These are phyloP conservation scores for Solanum ossicruentum DNA, from an alignment of 257 asterid species.

Conservation along the genomic window DNA sequence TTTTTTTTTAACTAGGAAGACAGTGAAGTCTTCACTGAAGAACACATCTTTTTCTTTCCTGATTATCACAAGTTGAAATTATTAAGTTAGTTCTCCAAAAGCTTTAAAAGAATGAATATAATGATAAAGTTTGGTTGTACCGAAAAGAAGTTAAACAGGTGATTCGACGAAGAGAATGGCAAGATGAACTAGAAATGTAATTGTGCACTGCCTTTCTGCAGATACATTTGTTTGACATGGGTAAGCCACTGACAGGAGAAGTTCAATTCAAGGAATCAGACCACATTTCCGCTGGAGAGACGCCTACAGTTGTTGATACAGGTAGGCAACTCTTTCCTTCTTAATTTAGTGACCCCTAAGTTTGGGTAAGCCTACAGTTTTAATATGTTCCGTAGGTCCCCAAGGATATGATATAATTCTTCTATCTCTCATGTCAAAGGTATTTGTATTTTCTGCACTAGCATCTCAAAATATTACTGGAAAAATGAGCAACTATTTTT, in stretches of 20 bases:
- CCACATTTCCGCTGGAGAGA: constrained; percentile 13
- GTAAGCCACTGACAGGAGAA: constrained; percentile 11
- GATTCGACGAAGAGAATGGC: not conserved
- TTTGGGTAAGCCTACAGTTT: not conserved
- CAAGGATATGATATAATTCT: not conserved
- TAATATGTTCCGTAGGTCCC: not conserved
- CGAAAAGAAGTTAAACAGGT: not conserved
- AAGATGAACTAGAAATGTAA: not conserved
- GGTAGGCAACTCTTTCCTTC: constrained; percentile 5
- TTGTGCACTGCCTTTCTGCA: not conserved
- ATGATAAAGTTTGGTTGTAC: not conserved
- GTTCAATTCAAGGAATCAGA: constrained; percentile 23
- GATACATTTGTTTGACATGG: constrained; percentile 28
- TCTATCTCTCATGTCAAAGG: not conserved
- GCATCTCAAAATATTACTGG: not conserved
- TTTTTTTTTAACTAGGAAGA: not conserved
- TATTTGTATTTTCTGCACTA: not conserved
- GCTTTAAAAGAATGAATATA: not conserved
- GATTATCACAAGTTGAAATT: not conserved
- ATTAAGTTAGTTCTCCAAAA: not conserved
- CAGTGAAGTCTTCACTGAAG: not conserved
- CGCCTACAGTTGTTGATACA: constrained; percentile 18
- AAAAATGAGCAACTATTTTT: not conserved
- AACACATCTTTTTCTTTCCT: not conserved
- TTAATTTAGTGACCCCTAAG: not conserved